Percentiles rank a stretch among this genome's conserved stretches.
These are phyloP conservation scores for Mycena kentingensis DNA, from an alignment of 768 basidiomycete species.

Conservation along the genomic window DNA sequence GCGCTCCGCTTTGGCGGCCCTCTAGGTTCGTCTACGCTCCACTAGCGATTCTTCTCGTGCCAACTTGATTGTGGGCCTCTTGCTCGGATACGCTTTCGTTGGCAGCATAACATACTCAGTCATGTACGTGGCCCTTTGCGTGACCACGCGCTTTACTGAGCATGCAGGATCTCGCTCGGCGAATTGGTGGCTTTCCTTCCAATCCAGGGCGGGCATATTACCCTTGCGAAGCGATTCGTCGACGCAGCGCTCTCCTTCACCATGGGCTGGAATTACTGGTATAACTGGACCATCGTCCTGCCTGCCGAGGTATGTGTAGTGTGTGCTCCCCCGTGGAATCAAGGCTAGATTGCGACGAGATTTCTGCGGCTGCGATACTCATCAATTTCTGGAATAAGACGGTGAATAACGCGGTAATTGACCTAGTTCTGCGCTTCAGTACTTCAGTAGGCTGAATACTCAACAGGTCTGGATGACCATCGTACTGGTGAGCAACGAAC, in stretches of 20 bases:
- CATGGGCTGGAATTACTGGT: constrained; percentile 56
- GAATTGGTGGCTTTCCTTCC: constrained; percentile 82
- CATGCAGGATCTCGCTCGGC: constrained; percentile 35
- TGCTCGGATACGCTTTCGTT: constrained; percentile 68
- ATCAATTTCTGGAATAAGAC: constrained; percentile 69
- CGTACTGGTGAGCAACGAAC: not conserved
- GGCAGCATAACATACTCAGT: constrained; percentile 33
- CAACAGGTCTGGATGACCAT: constrained; percentile 44
- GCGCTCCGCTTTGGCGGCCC: constrained; percentile 62
- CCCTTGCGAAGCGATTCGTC: constrained; percentile 77
- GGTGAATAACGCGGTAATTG: constrained; percentile 75
- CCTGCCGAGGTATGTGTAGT: constrained; percentile 57
- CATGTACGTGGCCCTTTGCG: not conserved
- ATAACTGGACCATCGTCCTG: constrained; percentile 54
- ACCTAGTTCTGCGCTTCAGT: constrained; percentile 68
- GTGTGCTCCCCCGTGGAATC: not conserved
- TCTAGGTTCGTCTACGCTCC: constrained; percentile 43
- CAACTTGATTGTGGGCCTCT: constrained; percentile 43
- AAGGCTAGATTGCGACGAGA: not conserved
- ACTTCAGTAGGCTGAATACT: constrained; percentile 71
- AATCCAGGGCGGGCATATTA: constrained; percentile 78
- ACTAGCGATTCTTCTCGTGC: not conserved
- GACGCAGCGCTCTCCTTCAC: constrained; percentile 65
- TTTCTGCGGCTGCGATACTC: constrained; percentile 65
- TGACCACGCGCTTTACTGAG: constrained; percentile 50